Evolutionary conservation across 2,329 filamentous ascomycete species (phyloP), one percentile per base, ranked within the genome.

Genomic region (Meredithiella fracta): DNA sequence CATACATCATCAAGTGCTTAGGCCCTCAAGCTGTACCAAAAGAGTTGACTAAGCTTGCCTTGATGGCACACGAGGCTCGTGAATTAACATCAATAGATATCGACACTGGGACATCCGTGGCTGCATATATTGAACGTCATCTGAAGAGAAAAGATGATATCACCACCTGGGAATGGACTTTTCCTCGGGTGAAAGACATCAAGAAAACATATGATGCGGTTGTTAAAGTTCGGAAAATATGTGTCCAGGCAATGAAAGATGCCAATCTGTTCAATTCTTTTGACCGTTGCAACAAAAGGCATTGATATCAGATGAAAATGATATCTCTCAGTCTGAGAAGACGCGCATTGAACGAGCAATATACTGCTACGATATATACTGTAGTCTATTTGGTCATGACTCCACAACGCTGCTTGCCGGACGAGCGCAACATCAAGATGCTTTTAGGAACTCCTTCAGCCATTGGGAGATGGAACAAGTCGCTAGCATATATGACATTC

Each of bases 391-490:
- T 51, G 58, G 58, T 26, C 58, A 59, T 25, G 42, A 57, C 25
- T 29, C 44, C 20, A 20, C 22, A 8, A n/a, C 26, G 9, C n/a
- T 20, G 7, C 29, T 50, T 20, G 37, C 20, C 11, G 50, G 54
- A 5, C 54, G 57, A 20, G 42, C 54, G 5, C 23, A 40, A 3
- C 11, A 31, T n/a, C 57, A 59, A 25, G 23, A 14, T 2, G 23
- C 42, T 23, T 54, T 59, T 14, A 52, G 54, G 2, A 57, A 31
- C 11, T 56, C n/a, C n/a, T 54, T 59, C 29, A 20, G 49, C 2
- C 50, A 44, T 4, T 47, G 42, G 51, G 58, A 59, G 20, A 17
- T 59, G 50, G 58, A 59, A 44, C 58, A 59, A 34, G 49, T 59
- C 20, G 58, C 58, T n/a, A 50, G 47, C 2, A 54, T 59, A 15